Conservation (phyloP, 2,329 filamentous ascomycete species). For the Hypoxylon sp. region DNA sequence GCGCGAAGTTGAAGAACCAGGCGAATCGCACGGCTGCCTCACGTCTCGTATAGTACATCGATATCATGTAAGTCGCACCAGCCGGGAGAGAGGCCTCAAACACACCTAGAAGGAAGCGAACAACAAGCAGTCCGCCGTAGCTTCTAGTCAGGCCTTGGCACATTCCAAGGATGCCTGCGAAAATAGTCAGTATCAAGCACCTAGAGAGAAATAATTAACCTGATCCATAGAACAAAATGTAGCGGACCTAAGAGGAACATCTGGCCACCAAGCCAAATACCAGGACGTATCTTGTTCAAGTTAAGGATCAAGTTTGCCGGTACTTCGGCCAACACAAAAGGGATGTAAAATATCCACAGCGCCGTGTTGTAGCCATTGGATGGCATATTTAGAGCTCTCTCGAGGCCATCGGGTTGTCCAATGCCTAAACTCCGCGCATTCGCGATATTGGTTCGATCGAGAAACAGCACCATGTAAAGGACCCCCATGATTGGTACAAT, state of each 20-base stretch:
- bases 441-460: slow-evolving; percentile 57
- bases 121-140: slow-evolving; percentile 56
- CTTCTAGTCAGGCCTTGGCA: slow-evolving; percentile 59
- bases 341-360: slow-evolving; percentile 62
- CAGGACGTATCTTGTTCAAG: slow-evolving; percentile 56
- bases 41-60: slow-evolving; percentile 51
- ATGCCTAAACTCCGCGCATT: slow-evolving; percentile 58
- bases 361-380: slow-evolving; percentile 60
- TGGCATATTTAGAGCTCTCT: slow-evolving; percentile 60
- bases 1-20: slow-evolving; percentile 57
- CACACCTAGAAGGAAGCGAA: slow-evolving; percentile 77
- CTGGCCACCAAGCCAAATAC: slow-evolving; percentile 57
- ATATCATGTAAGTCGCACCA: slow-evolving; percentile 53
- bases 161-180: slow-evolving; percentile 58
- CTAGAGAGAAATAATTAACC: not conserved
- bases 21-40: slow-evolving; percentile 51
- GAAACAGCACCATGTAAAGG: slow-evolving; percentile 51
- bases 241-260: slow-evolving; percentile 59
- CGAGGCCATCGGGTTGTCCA: slow-evolving; percentile 57
- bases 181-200: slow-evolving; percentile 20
- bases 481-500: slow-evolving; percentile 51
- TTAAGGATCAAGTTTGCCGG: slow-evolving; percentile 64
- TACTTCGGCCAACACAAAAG: slow-evolving; percentile 62
- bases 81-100: slow-evolving; percentile 71
- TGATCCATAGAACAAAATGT: not conserved